Evolutionary conservation across 169 alveolate genomes (phyloP).

Genomic region (Plasmodium sp.): DNA sequence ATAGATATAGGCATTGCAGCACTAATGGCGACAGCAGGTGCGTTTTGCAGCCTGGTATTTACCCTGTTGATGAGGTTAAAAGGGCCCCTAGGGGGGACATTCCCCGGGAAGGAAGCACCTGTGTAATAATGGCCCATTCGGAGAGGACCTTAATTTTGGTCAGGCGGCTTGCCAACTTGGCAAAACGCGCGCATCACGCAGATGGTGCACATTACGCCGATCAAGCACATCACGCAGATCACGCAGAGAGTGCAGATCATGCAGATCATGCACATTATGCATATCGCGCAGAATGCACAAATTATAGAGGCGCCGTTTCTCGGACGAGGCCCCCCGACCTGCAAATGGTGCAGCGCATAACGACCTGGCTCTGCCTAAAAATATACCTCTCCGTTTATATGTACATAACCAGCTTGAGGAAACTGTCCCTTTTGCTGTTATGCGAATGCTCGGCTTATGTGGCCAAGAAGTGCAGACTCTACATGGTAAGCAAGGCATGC

Average conservation of each 20-base stretch:
- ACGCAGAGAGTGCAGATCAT: background rate
- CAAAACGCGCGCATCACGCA: background rate
- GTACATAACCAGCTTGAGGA: background rate
- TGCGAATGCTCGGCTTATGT: background rate
- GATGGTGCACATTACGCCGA: background rate
- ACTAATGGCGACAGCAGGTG: background rate
- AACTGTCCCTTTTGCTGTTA: background rate
- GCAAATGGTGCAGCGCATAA: constrained; percentile 15
- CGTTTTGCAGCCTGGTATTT: background rate
- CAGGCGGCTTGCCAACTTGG: background rate
- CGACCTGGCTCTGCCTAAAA: background rate
- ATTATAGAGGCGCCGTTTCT: background rate
- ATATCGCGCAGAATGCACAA: background rate
- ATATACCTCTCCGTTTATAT: constrained; percentile 8
- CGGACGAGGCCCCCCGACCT: background rate
- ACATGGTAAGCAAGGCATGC: background rate
- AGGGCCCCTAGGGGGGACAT: background rate
- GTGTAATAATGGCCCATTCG: background rate
- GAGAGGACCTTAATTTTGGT: background rate
- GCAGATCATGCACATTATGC: background rate
- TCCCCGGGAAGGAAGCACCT: background rate
- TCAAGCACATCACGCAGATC: background rate
- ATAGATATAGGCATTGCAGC: constrained; percentile 13
- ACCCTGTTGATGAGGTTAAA: constrained; percentile 4
- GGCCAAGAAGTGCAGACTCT: background rate